These are phyloP conservation scores for Termitomyces sp. DNA, from an alignment of 768 basidiomycete species.

Conservation along the genomic window DNA sequence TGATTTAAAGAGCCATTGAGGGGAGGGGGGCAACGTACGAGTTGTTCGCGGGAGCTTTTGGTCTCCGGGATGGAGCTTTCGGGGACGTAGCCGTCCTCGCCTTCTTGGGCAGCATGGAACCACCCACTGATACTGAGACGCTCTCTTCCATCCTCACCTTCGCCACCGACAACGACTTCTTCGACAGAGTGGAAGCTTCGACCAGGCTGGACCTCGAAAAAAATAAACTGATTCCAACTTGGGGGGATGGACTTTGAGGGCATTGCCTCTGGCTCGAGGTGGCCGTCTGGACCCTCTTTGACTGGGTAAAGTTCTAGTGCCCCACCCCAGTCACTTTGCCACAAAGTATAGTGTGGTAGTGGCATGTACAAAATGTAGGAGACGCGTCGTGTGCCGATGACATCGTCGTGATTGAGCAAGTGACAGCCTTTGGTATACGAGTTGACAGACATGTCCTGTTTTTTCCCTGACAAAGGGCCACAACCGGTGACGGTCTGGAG, in stretches of 20 bases:
- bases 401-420: slow-evolving; percentile 97
- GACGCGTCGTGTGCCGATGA: slow-evolving; percentile 89
- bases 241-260: slow-evolving; percentile 70
- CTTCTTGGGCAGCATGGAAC: slow-evolving; percentile 92
- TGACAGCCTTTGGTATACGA: slow-evolving; percentile 90
- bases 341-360: slow-evolving; percentile 62
- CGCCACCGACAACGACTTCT: slow-evolving; percentile 84
- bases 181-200: slow-evolving; percentile 95
- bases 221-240: slow-evolving; percentile 85
- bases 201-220: slow-evolving; percentile 93
- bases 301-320: slow-evolving; percentile 91
- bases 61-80: slow-evolving; percentile 38
- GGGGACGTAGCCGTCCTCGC: slow-evolving; percentile 79
- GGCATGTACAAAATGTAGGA: slow-evolving; percentile 98
- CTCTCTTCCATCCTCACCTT: slow-evolving; percentile 59
- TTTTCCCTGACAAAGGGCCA: slow-evolving; percentile 83
- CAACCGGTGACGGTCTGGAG: slow-evolving; percentile 87
- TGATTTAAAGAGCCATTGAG: slow-evolving; percentile 1
- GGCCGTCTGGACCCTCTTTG: slow-evolving; percentile 49
- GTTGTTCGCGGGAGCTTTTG: slow-evolving; percentile 88
- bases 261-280: slow-evolving; percentile 61
- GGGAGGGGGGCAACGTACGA: slow-evolving; percentile 50
- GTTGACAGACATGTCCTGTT: slow-evolving; percentile 95
- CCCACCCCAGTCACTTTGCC: slow-evolving; percentile 90
- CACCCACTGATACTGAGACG: slow-evolving; percentile 91